These are phyloP conservation scores for Pythium sp. DNA, from an alignment of 352 stramenopile genomes.

Conservation along the genomic window DNA sequence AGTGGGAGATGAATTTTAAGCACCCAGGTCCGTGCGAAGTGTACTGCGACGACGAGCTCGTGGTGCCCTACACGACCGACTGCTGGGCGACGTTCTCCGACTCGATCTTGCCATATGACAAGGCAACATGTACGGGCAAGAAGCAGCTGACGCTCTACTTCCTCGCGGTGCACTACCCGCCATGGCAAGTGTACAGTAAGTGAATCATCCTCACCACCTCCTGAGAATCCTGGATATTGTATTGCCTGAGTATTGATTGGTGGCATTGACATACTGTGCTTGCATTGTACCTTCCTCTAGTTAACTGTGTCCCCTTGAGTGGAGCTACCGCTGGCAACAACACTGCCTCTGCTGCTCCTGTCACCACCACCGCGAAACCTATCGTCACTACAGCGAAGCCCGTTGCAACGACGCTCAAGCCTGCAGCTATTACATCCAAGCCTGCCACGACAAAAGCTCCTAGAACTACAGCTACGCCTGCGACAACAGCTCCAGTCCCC, in stretches of 20 bases:
- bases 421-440: not conserved
- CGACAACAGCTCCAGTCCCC: not conserved
- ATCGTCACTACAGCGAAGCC: not conserved
- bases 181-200: constrained; percentile 20
- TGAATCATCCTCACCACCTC: not conserved
- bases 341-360: not conserved
- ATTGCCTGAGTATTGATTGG: not conserved
- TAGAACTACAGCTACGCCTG: not conserved
- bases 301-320: constrained; percentile 25
- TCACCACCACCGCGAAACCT: not conserved
- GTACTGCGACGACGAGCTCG: constrained; percentile 16
- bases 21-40: constrained; percentile 19
- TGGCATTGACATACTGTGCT: not conserved
- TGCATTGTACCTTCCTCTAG: not conserved
- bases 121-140: constrained; percentile 12
- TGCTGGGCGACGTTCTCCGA: constrained; percentile 14
- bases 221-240: not conserved
- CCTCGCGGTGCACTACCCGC: constrained; percentile 17
- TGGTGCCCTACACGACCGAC: constrained; percentile 13
- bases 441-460: not conserved
- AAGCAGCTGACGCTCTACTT: constrained; percentile 19
- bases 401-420: not conserved
- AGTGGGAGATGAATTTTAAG: constrained; percentile 24
- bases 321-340: not conserved
- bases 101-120: constrained; percentile 15